These are phyloP conservation scores for Emergomyces africanus DNA, from an alignment of 2,329 filamentous ascomycete species.

Conservation along the genomic window DNA sequence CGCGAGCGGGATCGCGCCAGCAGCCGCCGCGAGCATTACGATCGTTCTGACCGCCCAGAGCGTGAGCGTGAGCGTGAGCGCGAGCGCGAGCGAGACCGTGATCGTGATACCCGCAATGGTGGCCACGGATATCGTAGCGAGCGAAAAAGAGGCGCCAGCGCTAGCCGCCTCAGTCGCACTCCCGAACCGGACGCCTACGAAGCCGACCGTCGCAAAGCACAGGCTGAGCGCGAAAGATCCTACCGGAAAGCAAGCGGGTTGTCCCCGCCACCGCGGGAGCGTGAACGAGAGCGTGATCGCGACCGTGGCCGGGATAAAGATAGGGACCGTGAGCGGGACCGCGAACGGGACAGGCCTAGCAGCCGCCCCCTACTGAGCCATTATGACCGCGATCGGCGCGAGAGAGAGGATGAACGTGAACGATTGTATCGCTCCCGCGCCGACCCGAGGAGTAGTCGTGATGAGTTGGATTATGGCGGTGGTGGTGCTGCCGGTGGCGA, in stretches of 20 bases:
- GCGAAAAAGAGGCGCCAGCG: slow-evolving; percentile 22
- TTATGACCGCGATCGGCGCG: slow-evolving; percentile 65
- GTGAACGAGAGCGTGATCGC: slow-evolving; percentile 27
- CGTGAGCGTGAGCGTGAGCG: slow-evolving; percentile 44
- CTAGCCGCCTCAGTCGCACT: slow-evolving; percentile 59
- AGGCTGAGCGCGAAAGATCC: slow-evolving; percentile 85
- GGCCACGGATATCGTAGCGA: slow-evolving; percentile 25
- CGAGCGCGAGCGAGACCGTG: slow-evolving; percentile 34
- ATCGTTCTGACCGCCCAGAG: slow-evolving; percentile 40
- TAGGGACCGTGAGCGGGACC: slow-evolving; percentile 29
- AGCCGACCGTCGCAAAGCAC: slow-evolving; percentile 84
- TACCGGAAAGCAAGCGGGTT: slow-evolving; percentile 68
- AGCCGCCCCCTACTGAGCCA: slow-evolving; percentile 22
- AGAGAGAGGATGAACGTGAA: slow-evolving; percentile 83
- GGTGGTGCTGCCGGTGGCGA: slow-evolving; percentile 9
- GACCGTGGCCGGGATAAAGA: slow-evolving; percentile 16
- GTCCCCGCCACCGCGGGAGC: slow-evolving; percentile 35
- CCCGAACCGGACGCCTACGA: slow-evolving; percentile 93
- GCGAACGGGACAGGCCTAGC: slow-evolving; percentile 30
- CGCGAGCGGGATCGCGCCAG: slow-evolving; percentile 43
- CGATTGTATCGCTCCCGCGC: slow-evolving; percentile 70
- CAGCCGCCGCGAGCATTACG: slow-evolving; percentile 22
- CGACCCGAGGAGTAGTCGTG: slow-evolving; percentile 65
- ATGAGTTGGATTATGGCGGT: slow-evolving; percentile 87
- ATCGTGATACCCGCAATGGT: slow-evolving; percentile 39